Evolutionary conservation across 2,329 filamentous ascomycete genomes (phyloP).

Genomic region (Arthrinium puccinioides): DNA sequence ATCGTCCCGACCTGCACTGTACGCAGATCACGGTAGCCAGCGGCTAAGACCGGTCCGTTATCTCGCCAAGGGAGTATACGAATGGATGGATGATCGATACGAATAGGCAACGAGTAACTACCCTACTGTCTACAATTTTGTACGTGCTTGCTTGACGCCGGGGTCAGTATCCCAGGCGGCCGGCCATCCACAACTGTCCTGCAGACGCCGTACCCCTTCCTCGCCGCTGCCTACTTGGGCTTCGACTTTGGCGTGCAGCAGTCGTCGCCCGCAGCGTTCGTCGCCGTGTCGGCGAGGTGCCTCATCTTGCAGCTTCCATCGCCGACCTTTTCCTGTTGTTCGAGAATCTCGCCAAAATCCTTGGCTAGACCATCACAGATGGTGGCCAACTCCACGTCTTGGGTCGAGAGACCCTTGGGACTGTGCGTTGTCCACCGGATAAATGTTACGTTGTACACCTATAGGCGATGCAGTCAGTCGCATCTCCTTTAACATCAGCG

Average conservation of each 20-base stretch:
- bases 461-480: too few species aligned
- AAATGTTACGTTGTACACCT: conserved; percentile 65
- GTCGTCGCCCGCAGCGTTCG: conserved; percentile 40
- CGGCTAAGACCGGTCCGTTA: not conserved
- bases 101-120: too few species aligned
- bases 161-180: too few species aligned
- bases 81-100: not conserved
- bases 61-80: not conserved
- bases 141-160: too few species aligned
- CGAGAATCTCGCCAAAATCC: conserved; percentile 47
- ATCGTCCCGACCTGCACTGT: not conserved
- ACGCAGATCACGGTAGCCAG: not conserved
- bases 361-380: conserved; percentile 54
- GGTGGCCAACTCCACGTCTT: conserved; percentile 54
- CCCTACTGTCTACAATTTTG: too few species aligned
- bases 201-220: too few species aligned
- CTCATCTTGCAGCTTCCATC: conserved; percentile 26
- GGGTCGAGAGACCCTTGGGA: conserved; percentile 56
- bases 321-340: conserved; percentile 10
- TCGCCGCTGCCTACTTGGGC: not conserved
- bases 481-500: too few species aligned
- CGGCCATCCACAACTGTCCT: too few species aligned
- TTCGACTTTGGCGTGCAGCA: conserved; percentile 44
- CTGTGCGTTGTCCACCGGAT: conserved; percentile 69
- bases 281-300: conserved; percentile 39